Evolutionary conservation across 768 basidiomycete species (phyloP), one percentile per base, ranked within the genome.

Genomic region (Suillus bovinus): DNA sequence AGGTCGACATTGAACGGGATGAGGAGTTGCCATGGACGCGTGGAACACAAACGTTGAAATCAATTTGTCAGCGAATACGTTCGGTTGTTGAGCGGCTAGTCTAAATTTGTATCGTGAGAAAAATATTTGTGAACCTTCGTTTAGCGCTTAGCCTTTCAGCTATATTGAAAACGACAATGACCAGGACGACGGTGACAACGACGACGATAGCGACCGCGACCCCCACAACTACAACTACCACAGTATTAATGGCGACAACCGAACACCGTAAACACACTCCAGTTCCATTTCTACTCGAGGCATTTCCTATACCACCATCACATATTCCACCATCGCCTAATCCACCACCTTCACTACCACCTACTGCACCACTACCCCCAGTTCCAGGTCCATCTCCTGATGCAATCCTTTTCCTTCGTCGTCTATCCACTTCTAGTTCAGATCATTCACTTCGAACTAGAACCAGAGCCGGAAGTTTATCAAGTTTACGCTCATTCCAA

Each of bases 301-400:
- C 79, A 5, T 79, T 77, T 24, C 76, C 78, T 13, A 67, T 66
- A 2, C 77, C 73, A 3, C 79, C 73, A 3, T 74, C 76, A 54
- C 73, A 72, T 54, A 74, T 71, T 31, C 74, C 65, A 59, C 70
- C n/a, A 33, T 68, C 57, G 6, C 67, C 70, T 36, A 49, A 86
- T 60, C 87, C 86, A 0, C 87, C 87, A 0, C 86, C 82, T 0
- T 84, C 84, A 0, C 77, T 75, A 2, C 88, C 88, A 0, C 88
- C 88, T 0, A 73, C 79, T 0, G 67, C 77, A 0, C 88, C 89
- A 0, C 80, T 90, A 4, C 89, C 89, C 0, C 87, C 89, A 4
- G 66, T 90, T 2, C 89, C 89, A 0, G 87, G 85, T 2, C 84
- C 85, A 0, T 86, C 86, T 2, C 78, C 84, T 5, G 46, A 52